Evolutionary conservation across 257 asterid genomes (phyloP).

Genomic region (Linaria vulgaris): DNA sequence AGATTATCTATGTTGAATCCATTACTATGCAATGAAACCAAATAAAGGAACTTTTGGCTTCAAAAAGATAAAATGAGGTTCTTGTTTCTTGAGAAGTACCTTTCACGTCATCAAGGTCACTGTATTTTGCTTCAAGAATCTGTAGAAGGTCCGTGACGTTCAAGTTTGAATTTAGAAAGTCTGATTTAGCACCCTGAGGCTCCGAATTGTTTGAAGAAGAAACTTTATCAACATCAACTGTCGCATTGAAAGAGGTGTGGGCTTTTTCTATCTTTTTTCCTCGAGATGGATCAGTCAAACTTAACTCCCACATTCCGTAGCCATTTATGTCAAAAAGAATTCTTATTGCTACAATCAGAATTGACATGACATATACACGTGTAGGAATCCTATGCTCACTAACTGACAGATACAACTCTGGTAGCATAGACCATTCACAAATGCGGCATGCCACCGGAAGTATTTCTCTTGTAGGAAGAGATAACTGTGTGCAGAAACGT

Average conservation of each 20-base stretch:
- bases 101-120: constrained; percentile 42
- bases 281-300: constrained; percentile 38
- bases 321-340: constrained; percentile 64
- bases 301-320: constrained; percentile 73
- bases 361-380: constrained; percentile 70
- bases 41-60: neutral
- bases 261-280: constrained; percentile 24
- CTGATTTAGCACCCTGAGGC: constrained; percentile 24
- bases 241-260: constrained; percentile 2
- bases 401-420: constrained; percentile 60
- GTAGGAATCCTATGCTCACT: constrained; percentile 59
- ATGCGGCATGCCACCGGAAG: constrained; percentile 61
- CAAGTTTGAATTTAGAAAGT: constrained; percentile 28
- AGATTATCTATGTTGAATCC: constrained; percentile 17
- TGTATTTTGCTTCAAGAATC: constrained; percentile 51
- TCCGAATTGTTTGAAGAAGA: constrained; percentile 26
- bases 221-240: constrained; percentile 26
- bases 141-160: constrained; percentile 48
- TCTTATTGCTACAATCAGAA: constrained; percentile 68
- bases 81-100: constrained; percentile 42
- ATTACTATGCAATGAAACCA: constrained; percentile 6
- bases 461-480: constrained; percentile 51
- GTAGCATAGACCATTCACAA: constrained; percentile 73
- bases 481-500: constrained; percentile 52
- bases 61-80: neutral